These are phyloP conservation scores for Rugosomyces carneus DNA, from an alignment of 1,284 basidiomycete genomes.

Conservation along the genomic window DNA sequence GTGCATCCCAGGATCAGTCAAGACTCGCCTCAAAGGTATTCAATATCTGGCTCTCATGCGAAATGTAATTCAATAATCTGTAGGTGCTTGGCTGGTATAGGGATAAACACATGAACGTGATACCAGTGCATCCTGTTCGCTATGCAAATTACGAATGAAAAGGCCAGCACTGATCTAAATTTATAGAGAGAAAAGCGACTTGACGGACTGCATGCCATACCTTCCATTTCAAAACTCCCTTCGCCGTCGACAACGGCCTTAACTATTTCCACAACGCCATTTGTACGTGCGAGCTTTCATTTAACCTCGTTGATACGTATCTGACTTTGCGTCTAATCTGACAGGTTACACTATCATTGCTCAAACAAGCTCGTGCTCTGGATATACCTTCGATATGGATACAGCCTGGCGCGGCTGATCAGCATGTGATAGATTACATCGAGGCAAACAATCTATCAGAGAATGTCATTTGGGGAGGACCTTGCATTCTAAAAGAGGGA, in stretches of 20 bases:
- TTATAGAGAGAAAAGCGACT: conserved; percentile 13
- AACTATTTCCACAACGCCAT: conserved; percentile 14
- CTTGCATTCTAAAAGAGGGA: conserved; percentile 58
- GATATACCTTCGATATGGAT: conserved; percentile 64
- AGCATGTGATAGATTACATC: conserved; percentile 26
- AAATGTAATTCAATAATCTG: not conserved
- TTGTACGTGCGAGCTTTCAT: conserved; percentile 7
- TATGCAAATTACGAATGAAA: not conserved
- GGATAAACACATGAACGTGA: conserved; percentile 17
- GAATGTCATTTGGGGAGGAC: conserved; percentile 55
- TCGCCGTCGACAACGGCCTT: conserved; percentile 17
- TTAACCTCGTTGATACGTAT: conserved; percentile 9
- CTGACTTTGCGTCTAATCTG: conserved; percentile 8
- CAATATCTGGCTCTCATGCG: not conserved
- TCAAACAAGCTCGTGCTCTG: conserved; percentile 45
- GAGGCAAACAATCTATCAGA: conserved; percentile 40
- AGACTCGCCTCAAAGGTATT: conserved; percentile 65
- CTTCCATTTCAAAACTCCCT: conserved; percentile 17
- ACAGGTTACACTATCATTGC: conserved; percentile 41
- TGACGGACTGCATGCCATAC: conserved; percentile 12
- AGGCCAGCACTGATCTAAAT: not conserved
- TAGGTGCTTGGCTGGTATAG: conserved; percentile 17
- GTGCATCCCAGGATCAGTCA: conserved; percentile 57
- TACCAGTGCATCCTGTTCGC: conserved; percentile 14
- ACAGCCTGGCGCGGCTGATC: conserved; percentile 70